phyloP scores from a whole-genome alignment of 495 filamentous ascomycete species.

The Daldinia decipiens region DNA sequence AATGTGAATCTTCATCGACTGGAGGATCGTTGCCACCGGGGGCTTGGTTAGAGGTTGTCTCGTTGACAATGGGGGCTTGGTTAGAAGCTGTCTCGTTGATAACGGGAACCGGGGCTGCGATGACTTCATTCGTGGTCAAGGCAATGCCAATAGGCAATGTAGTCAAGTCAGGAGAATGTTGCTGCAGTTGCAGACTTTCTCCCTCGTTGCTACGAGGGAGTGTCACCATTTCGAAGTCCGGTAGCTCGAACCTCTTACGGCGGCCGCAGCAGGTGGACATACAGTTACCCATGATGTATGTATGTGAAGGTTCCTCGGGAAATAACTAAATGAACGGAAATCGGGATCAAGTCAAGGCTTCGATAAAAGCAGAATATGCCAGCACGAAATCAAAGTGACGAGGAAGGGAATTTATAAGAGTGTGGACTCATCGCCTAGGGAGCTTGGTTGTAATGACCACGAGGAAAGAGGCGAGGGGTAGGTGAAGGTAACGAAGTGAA shows the following conservation, averaged over 20 bases:
- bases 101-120: neutral
- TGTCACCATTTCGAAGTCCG: neutral
- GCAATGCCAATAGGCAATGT: neutral
- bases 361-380: neutral
- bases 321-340: neutral
- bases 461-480: neutral
- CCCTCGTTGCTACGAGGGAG: neutral
- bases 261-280: constrained; percentile 5
- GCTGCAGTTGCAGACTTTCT: neutral
- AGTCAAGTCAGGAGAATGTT: neutral
- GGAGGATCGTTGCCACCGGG: neutral
- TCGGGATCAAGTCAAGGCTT: neutral
- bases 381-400: neutral
- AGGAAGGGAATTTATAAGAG: neutral
- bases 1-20: neutral
- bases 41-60: neutral
- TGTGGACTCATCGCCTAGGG: neutral
- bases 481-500: neutral
- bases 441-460: neutral
- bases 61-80: neutral
- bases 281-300: constrained; percentile 22
- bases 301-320: neutral
- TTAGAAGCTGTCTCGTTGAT: neutral
- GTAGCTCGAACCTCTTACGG: neutral
- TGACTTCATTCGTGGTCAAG: neutral